Conservation (phyloP, 1,284 basidiomycete genomes). For the Ustilago xerochloae region DNA sequence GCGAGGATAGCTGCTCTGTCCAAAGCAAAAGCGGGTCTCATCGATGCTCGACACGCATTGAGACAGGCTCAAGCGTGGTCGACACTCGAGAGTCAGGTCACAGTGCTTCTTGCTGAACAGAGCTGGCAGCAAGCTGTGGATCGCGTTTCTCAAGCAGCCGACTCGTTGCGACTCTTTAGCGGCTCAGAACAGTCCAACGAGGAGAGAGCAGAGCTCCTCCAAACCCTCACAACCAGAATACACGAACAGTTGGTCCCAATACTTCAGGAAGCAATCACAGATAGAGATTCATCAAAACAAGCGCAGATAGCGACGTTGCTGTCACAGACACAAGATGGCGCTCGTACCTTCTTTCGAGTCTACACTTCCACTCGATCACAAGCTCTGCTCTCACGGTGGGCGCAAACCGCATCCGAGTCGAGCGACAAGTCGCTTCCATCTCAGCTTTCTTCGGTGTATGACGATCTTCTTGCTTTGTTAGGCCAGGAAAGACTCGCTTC, state of each 20-base stretch:
- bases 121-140: conserved; percentile 42
- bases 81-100: conserved; percentile 46
- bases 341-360: conserved; percentile 21
- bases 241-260: conserved; percentile 28
- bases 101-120: conserved; percentile 20
- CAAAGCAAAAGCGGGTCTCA: conserved; percentile 27
- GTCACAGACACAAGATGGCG: conserved; percentile 15
- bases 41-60: conserved; percentile 46
- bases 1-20: conserved; percentile 31
- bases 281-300: conserved; percentile 14
- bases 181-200: conserved; percentile 35
- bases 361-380: conserved; percentile 33
- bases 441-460: conserved; percentile 24
- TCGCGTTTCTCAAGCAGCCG: conserved; percentile 36
- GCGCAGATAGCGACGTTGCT: conserved; percentile 24
- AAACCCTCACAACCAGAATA: conserved; percentile 23
- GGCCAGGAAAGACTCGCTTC: conserved; percentile 48
- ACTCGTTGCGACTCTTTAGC: conserved; percentile 38
- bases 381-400: conserved; percentile 28
- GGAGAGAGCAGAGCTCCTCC: conserved; percentile 29
- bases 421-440: conserved; percentile 21
- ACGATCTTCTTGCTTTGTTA: conserved; percentile 39
- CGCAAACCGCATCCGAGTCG: conserved; percentile 19
- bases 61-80: conserved; percentile 55
- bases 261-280: conserved; percentile 22